Evolutionary conservation across 352 stramenopile species (phyloP).

Genomic region (Pythium scleroteichum): DNA sequence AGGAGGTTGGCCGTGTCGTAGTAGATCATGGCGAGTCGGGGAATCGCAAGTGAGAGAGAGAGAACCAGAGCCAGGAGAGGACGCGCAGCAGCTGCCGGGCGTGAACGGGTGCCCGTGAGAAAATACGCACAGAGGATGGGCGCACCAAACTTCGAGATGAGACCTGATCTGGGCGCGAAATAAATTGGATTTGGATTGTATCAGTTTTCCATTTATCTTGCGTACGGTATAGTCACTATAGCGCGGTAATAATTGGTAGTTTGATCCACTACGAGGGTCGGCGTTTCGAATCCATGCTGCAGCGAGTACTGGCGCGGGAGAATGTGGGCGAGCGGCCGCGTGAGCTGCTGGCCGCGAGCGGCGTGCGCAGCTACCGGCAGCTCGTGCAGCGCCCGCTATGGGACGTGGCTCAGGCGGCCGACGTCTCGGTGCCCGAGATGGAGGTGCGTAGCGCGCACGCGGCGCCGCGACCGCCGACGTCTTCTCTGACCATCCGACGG

Average conservation of each 20-base stretch:
- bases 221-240: not conserved
- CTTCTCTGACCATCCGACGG: not conserved
- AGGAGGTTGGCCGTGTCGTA: slow-evolving; percentile 68
- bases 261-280: not conserved
- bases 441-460: slow-evolving; percentile 42
- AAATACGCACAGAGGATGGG: not conserved
- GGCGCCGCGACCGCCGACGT: no score
- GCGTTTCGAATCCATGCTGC: slow-evolving; percentile 42
- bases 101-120: not conserved
- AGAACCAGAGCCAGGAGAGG: slow-evolving; percentile 6
- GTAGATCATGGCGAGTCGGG: slow-evolving; percentile 64
- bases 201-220: no score
- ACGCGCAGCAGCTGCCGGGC: slow-evolving; percentile 5
- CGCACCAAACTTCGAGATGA: slow-evolving; percentile 14
- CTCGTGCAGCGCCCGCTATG: slow-evolving; percentile 53
- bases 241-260: not conserved
- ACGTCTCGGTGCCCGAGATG: slow-evolving; percentile 62
- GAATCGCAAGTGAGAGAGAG: slow-evolving; percentile 1
- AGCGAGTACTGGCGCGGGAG: slow-evolving; percentile 55
- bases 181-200: no score
- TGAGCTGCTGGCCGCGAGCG: slow-evolving; percentile 46
- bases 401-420: slow-evolving; percentile 63
- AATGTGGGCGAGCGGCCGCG: slow-evolving; percentile 48
- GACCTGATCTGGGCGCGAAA: no score
- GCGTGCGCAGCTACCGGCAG: slow-evolving; percentile 55